Conservation (phyloP, 2,329 filamentous ascomycete species). For the Chalaropsis ovoidea region DNA sequence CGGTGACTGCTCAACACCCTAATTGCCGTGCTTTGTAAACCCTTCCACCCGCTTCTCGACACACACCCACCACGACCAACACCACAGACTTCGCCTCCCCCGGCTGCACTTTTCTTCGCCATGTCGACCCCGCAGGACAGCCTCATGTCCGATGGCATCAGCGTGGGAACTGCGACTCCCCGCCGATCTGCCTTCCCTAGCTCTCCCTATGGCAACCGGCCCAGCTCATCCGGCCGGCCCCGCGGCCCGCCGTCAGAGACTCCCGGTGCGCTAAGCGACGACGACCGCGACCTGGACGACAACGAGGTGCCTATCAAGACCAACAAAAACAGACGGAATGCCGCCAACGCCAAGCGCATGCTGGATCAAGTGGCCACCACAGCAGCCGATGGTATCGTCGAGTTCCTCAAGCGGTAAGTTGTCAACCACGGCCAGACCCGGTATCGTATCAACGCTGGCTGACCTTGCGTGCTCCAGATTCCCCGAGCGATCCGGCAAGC, state of each 20-base stretch:
- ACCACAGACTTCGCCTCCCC: not conserved
- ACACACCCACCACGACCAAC: not conserved
- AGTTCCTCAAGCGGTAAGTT: conserved; percentile 64
- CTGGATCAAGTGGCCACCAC: conserved; percentile 67
- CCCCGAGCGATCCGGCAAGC: conserved; percentile 38
- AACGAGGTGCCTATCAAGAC: conserved; percentile 49
- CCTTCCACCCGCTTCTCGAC: no score
- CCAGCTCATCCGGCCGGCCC: conserved; percentile 46
- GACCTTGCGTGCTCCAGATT: conserved; percentile 39
- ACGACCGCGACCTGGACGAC: conserved; percentile 51
- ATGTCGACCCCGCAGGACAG: conserved; percentile 24
- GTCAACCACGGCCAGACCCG: not conserved
- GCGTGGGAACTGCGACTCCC: conserved; percentile 37
- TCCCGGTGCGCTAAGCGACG: conserved; percentile 49
- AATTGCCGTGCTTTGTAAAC: no score
- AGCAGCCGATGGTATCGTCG: conserved; percentile 66
- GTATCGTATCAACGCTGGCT: not conserved
- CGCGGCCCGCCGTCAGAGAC: conserved; percentile 54
- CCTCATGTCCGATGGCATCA: conserved; percentile 48
- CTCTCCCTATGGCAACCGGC: conserved; percentile 26
- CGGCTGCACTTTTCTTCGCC: not conserved
- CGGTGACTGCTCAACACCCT: no score
- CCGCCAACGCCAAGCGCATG: conserved; percentile 53
- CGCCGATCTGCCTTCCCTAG: conserved; percentile 34
- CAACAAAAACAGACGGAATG: conserved; percentile 30